A percentile compares a stretch with the other conserved stretches of the same genome.
These are phyloP conservation scores for Excoecaria cochinchinensis DNA, from an alignment of 345 rosid species.

Conservation along the genomic window DNA sequence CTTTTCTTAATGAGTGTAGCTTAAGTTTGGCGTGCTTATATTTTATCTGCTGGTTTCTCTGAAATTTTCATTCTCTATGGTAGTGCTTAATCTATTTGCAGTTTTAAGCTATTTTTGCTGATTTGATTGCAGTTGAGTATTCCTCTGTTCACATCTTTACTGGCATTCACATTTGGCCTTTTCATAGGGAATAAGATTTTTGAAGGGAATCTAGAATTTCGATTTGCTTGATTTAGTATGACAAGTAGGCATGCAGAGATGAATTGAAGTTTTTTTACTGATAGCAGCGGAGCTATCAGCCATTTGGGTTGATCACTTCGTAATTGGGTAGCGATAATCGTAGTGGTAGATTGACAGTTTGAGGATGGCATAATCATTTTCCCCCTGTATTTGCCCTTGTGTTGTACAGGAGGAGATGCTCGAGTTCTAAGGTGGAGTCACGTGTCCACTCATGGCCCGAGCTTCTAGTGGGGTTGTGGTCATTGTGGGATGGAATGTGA, in stretches of 20 bases:
- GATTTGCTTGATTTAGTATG: conserved; percentile 36
- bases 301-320: conserved; percentile 38
- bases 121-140: conserved; percentile 25
- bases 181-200: conserved; percentile 18
- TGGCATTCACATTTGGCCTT: conserved; percentile 13
- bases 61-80: conserved; percentile 35
- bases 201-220: conserved; percentile 21
- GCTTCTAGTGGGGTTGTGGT: conserved; percentile 42
- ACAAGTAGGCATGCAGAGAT: conserved; percentile 35
- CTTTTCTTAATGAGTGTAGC: conserved; percentile 65
- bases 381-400: conserved; percentile 69
- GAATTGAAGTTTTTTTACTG: conserved; percentile 28
- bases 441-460: conserved; percentile 49
- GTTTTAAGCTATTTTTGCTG: conserved; percentile 31
- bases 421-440: conserved; percentile 52
- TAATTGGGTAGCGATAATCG: conserved; percentile 51
- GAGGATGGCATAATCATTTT: conserved; percentile 67
- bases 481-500: conserved; percentile 36
- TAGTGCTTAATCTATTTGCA: conserved; percentile 53
- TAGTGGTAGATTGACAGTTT: conserved; percentile 62
- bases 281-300: conserved; percentile 42
- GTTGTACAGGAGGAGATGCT: conserved; percentile 67
- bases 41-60: conserved; percentile 48
- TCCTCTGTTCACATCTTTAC: conserved; percentile 20
- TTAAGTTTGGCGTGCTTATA: conserved; percentile 62